Evolutionary conservation across 1,284 basidiomycete genomes (phyloP), one percentile per base, ranked within the genome.

Genomic region (Trichosporon sp.): DNA sequence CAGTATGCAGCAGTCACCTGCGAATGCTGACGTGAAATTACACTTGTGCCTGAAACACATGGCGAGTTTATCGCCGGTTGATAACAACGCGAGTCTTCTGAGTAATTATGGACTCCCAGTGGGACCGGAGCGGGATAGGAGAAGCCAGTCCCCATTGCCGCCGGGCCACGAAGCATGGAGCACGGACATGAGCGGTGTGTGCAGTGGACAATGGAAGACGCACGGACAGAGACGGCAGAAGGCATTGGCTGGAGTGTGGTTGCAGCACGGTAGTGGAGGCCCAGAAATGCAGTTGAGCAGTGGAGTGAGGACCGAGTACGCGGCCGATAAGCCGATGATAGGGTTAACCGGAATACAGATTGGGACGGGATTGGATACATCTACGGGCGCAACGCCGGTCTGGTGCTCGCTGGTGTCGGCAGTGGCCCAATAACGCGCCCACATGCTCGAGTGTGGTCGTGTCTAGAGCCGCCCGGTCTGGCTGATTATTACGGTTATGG

Each of bases 251-350:
- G 16, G 16, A 14, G 43, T 14, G 35, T 12, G 38, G 38, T 40
- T 40, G 38, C 38, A 12, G 11, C 38, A 12, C 11, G 38, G 38
- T 40, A 11, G 38, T 40, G 38, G 38, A 40, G 38, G 38, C 38
- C 38, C 10, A 40, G 8, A 40, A 26, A 26, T 26, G 26, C 26
- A 26, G 1, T 26, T 26, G 1, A 26, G 26, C 2, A 26, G 26
- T 26, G 26, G 26, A 26, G 26, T 26, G 26, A 26, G 35, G 35
- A 37, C 35, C 6, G 35, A 10, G 8, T 37, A 10, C 5, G 35
- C 35, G 35, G 32, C 19, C 59, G 59, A 63, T 63, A 63, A 32
- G 59, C 59, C 59, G 59, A 63, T 63, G 59, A 63, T 63, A 63
- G 59, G 59, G 10, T 32, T 35, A 63, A n/a, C 51, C 51, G 51